A percentile compares a stretch with the other conserved stretches of the same genome.
phyloP scores from a whole-genome alignment of 148 eudicot species.

The Simmondsia chinensis region DNA sequence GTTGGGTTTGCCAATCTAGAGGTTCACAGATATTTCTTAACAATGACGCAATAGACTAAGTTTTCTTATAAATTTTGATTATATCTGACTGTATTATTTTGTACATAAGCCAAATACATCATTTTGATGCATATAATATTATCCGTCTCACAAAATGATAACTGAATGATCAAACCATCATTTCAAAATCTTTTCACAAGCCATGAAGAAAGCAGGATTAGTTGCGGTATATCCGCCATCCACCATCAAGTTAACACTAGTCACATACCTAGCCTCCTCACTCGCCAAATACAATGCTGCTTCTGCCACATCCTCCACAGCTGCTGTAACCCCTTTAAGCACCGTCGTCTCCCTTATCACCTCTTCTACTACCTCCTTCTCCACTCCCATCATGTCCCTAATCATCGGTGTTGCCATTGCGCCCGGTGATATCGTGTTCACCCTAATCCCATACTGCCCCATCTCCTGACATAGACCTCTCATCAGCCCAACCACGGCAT shows the following conservation, averaged over 20 bases:
- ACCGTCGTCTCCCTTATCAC: slow-evolving; percentile 10
- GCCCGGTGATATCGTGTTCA: slow-evolving; percentile 30
- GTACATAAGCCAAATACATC: too few species aligned
- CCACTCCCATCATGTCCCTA: slow-evolving; percentile 4
- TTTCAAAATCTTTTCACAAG: too few species aligned
- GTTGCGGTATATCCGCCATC: slow-evolving; percentile 36
- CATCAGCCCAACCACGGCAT: slow-evolving; percentile 26
- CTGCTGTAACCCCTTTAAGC: slow-evolving; percentile 15
- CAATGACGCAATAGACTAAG: too few species aligned
- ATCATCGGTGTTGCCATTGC: slow-evolving; percentile 15
- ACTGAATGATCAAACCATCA: too few species aligned
- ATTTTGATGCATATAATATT: too few species aligned
- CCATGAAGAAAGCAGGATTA: slow-evolving; percentile 19
- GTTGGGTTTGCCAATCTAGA: too few species aligned
- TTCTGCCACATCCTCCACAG: slow-evolving; percentile 27
- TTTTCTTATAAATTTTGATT: too few species aligned
- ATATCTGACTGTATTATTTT: too few species aligned
- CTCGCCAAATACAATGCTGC: slow-evolving; percentile 40
- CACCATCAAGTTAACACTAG: slow-evolving; percentile 30
- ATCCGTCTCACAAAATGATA: too few species aligned
- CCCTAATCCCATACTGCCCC: slow-evolving; percentile 35
- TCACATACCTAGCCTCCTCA: slow-evolving; percentile 36
- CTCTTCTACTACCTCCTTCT: background rate
- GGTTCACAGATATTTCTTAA: too few species aligned
- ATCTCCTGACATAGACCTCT: slow-evolving; percentile 31